Conservation (phyloP, 2,329 filamentous ascomycete genomes). For the Alternaria panax region DNA sequence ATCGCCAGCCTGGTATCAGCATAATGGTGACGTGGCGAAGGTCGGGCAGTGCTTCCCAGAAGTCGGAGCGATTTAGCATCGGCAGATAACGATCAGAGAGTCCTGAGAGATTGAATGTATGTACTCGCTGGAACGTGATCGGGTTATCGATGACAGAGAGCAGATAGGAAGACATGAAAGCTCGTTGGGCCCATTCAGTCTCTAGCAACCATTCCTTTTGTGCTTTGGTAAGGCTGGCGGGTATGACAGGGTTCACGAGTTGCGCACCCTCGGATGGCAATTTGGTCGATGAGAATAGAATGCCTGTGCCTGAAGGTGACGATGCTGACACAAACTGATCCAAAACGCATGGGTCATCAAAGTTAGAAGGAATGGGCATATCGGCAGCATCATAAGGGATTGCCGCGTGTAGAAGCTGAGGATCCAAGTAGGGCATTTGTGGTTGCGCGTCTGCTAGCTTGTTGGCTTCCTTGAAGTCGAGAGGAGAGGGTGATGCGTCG, state of each 20-base stretch:
- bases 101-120: conserved; percentile 68
- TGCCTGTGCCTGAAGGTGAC: conserved; percentile 26
- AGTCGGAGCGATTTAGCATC: conserved; percentile 63
- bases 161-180: conserved; percentile 72
- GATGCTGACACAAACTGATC: conserved; percentile 29
- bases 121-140: conserved; percentile 61
- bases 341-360: conserved; percentile 31
- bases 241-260: conserved; percentile 55
- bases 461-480: conserved; percentile 21
- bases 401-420: conserved; percentile 39
- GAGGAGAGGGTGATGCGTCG: conserved; percentile 25
- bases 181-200: conserved; percentile 72
- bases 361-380: conserved; percentile 23
- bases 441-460: conserved; percentile 30
- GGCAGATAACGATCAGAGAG: conserved; percentile 68
- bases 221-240: conserved; percentile 64
- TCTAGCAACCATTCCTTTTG: conserved; percentile 74
- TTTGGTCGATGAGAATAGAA: conserved; percentile 46
- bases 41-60: conserved; percentile 67
- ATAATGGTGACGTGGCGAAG: conserved; percentile 65
- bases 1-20: conserved; percentile 72
- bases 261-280: conserved; percentile 33
- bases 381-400: conserved; percentile 30
- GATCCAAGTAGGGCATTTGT: conserved; percentile 40
- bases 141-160: conserved; percentile 69